Evolutionary conservation across 1,284 basidiomycete species (phyloP).

Genomic region (Ustilago vetiveriae): DNA sequence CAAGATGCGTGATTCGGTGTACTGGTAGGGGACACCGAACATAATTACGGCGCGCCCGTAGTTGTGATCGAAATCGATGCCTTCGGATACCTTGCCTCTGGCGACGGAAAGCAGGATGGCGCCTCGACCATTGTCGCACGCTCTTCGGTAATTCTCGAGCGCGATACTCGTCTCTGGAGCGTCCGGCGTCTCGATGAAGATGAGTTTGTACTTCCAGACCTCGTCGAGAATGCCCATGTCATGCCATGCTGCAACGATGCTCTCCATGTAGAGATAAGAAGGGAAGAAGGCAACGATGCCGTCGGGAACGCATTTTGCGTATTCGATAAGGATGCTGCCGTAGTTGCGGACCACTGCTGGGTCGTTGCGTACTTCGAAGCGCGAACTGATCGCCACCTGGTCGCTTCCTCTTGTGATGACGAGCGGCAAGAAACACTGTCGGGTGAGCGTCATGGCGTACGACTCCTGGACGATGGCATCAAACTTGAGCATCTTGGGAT

Average conservation of each 20-base stretch:
- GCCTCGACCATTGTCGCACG: conserved; percentile 97
- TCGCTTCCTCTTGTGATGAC: conserved; percentile 98
- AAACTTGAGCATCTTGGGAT: conserved; percentile 99
- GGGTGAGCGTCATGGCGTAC: conserved; percentile 96
- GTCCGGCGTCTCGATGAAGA: conserved; percentile 99
- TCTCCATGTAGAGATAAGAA: conserved; percentile 99
- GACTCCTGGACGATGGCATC: conserved; percentile 96
- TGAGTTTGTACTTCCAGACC: conserved; percentile 99
- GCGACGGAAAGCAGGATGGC: conserved; percentile 96
- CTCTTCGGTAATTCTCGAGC: conserved; percentile 94
- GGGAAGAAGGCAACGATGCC: conserved; percentile 99
- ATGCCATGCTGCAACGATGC: conserved; percentile 99
- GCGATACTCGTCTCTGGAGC: conserved; percentile 99
- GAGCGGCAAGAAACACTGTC: conserved; percentile 96
- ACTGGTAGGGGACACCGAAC: conserved; percentile 99
- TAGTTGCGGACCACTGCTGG: conserved; percentile 99
- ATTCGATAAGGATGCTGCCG: conserved; percentile 96
- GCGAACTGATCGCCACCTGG: conserved; percentile 97
- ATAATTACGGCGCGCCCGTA: conserved; percentile 99
- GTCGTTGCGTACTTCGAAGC: conserved; percentile 99
- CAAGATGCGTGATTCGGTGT: conserved; percentile 96
- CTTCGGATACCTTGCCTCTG: conserved; percentile 98
- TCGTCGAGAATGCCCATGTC: conserved; percentile 99
- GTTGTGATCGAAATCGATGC: conserved; percentile 97
- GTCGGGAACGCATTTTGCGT: conserved; percentile 96